A percentile compares a stretch with the other conserved stretches of the same genome.
Conservation (phyloP, 129 eudicot species). For the Ambrosia artemisiifolia region DNA sequence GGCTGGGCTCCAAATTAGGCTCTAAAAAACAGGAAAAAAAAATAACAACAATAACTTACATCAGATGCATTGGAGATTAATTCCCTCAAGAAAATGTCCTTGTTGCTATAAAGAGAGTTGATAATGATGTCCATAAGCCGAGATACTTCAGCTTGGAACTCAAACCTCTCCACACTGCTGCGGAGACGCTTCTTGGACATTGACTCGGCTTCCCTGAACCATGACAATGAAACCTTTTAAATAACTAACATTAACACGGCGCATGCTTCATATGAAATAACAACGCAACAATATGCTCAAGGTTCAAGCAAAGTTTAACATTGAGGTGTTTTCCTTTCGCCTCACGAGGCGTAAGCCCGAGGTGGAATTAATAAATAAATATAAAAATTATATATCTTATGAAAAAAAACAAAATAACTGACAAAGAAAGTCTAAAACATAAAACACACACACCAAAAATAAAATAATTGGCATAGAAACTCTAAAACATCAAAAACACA, state of each 20-base stretch:
- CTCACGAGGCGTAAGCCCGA: no score
- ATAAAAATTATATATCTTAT: no score
- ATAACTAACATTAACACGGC: background rate
- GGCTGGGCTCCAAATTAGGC: background rate
- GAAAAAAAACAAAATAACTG: no score
- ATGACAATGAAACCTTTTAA: background rate
- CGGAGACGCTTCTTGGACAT: slow-evolving; percentile 78
- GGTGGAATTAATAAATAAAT: no score
- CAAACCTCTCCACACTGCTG: slow-evolving; percentile 78
- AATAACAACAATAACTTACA: slow-evolving; percentile 38
- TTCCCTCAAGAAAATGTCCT: slow-evolving; percentile 95
- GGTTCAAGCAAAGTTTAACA: background rate
- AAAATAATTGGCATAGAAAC: no score
- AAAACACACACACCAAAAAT: no score
- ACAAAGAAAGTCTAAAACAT: no score
- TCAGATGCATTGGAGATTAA: slow-evolving; percentile 97
- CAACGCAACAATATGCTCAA: background rate
- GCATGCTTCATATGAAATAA: background rate
- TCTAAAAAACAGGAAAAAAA: background rate
- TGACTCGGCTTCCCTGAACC: slow-evolving; percentile 82
- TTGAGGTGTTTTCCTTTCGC: no score
- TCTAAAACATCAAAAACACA: no score
- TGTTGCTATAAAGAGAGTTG: slow-evolving; percentile 97
- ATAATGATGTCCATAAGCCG: slow-evolving; percentile 98
- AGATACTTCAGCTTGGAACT: slow-evolving; percentile 98